Evolutionary conservation across 2,329 filamentous ascomycete genomes (phyloP).

Genomic region (Botryotinia calthae): DNA sequence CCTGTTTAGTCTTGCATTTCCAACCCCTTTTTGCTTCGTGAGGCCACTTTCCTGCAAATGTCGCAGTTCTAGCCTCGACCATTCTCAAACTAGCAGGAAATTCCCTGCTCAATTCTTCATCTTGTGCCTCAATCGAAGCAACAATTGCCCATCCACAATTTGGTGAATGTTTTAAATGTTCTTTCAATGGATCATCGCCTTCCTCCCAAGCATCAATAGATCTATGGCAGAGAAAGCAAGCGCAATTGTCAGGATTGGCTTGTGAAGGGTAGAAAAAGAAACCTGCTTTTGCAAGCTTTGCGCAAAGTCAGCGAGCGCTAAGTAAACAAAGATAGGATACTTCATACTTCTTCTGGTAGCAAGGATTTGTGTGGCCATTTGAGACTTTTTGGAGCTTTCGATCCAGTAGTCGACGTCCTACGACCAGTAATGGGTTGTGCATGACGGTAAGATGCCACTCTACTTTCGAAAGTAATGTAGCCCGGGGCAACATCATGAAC

Average conservation of each 20-base stretch:
- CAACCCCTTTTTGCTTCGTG: conserved; percentile 85
- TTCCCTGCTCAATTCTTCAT: conserved; percentile 62
- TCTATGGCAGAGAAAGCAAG: conserved; percentile 83
- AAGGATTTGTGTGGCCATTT: conserved; percentile 78
- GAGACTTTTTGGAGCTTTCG: conserved; percentile 55
- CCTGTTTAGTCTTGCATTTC: conserved; percentile 87
- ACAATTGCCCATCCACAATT: conserved; percentile 86
- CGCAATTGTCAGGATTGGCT: conserved; percentile 79
- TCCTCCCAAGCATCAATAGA: conserved; percentile 90
- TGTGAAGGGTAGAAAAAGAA: conserved; percentile 82
- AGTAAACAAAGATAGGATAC: not conserved
- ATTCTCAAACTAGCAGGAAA: conserved; percentile 73
- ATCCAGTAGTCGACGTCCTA: conserved; percentile 63
- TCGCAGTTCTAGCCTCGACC: conserved; percentile 73
- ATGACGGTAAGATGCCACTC: conserved; percentile 75
- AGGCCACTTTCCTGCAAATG: conserved; percentile 83
- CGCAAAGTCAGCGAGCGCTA: not conserved
- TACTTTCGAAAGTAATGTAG: conserved; percentile 67
- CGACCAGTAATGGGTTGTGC: conserved; percentile 64
- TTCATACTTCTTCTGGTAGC: conserved; percentile 59
- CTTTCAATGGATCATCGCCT: conserved; percentile 75
- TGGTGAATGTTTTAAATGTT: conserved; percentile 80
- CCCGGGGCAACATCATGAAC: conserved; percentile 41
- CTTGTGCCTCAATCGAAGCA: conserved; percentile 58
- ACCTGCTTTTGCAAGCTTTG: conserved; percentile 81